Evolutionary conservation across 768 basidiomycete species (phyloP), one percentile per base, ranked within the genome.

Genomic region (Daedaleopsis nitida): DNA sequence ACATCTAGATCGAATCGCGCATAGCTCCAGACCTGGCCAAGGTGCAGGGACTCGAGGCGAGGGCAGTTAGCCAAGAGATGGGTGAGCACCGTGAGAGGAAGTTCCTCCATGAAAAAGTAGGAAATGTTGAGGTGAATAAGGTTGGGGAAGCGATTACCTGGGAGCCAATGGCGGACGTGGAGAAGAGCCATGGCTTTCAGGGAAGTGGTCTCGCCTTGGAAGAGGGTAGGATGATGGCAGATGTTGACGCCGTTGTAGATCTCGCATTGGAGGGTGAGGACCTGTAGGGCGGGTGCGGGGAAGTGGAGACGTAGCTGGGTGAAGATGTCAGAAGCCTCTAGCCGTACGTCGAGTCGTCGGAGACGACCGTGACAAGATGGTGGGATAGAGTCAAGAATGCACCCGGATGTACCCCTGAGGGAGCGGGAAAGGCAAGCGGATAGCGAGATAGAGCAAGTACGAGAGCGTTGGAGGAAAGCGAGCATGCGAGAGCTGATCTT

Each of bases 51-150:
- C 44, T 55, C 54, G 1, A 55, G 27, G 5, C 54, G 54, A 16
- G 54, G 54, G 17, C 42, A 45, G 11, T 45, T 47, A 6, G 42
- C 19, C 21, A 55, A 42, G 16, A 55, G 54, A 23, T 44, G 42
- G n/a, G 54, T 45, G 43, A 55, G 24, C 13, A 38, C 21, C 21
- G 44, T 24, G 44, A 55, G 39, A 38, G 54, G 43, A 47, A 55
- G 54, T 27, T 55, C 54, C 34, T 55, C 54, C 54, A 44, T 43
- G 54, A 44, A 55, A 14, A 55, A 55, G 17, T 55, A 55, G 54
- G 54, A 55, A 14, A 55, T 55, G 54, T 55, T 55, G 12, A 55
- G 43, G 24, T 55, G 54, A 6, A 32, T 17, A 5, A 55, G 54
- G 19, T 47, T 55, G 27, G 54, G 54, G 32, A 55, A 55, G 6